Evolutionary conservation across 306 rosid genomes (phyloP).

Genomic region (Albizia julibrissin): DNA sequence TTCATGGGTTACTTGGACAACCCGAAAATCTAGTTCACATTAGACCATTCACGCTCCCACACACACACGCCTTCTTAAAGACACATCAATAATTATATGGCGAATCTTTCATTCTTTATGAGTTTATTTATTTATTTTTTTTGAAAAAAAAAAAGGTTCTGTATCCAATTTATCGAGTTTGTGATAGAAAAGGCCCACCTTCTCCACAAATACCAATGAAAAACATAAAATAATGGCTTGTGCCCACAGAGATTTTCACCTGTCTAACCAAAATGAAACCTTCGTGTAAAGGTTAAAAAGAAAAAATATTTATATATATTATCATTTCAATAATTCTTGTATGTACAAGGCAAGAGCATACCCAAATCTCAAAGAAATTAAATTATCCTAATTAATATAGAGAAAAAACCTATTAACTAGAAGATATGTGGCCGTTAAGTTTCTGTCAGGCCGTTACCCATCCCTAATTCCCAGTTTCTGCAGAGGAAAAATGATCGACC

Average conservation of each 20-base stretch:
- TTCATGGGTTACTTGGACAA: conserved; percentile 20
- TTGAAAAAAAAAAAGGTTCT: not conserved
- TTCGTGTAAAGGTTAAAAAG: not conserved
- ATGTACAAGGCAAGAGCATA: conserved; percentile 28
- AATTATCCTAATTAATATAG: conserved; percentile 20
- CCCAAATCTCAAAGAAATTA: not conserved
- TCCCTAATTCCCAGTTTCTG: conserved; percentile 28
- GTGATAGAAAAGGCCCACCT: conserved; percentile 17
- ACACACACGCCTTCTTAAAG: conserved; percentile 20
- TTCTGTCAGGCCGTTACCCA: conserved; percentile 7
- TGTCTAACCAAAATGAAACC: not conserved
- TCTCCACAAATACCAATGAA: not conserved
- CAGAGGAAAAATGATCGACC: not conserved
- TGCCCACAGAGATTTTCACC: not conserved
- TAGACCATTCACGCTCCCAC: not conserved
- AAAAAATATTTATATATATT: no score
- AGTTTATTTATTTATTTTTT: not conserved
- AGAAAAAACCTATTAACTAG: conserved; percentile 25
- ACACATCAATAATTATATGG: not conserved
- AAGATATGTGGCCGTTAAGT: conserved; percentile 22
- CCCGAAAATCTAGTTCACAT: conserved; percentile 38
- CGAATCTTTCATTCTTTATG: not conserved
- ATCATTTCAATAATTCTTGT: not conserved
- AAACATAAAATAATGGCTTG: not conserved
- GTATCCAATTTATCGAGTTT: not conserved